A percentile compares a stretch with the other conserved stretches of the same genome.
These are phyloP conservation scores for Cordyceps tenuipes DNA, from an alignment of 2,329 filamentous ascomycete species.

Conservation along the genomic window DNA sequence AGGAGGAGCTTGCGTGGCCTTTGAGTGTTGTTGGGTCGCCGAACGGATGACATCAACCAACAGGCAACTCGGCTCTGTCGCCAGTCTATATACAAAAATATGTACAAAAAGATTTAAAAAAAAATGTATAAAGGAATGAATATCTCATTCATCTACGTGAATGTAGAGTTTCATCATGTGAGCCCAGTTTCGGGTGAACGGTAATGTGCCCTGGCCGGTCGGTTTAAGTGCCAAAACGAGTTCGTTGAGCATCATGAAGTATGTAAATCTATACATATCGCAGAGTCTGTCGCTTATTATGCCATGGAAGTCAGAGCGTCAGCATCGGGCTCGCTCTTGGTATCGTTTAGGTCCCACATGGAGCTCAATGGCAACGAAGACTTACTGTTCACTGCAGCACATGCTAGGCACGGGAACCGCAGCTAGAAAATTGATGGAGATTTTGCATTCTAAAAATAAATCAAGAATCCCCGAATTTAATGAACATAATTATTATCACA, in stretches of 20 bases:
- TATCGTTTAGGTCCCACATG: slow-evolving; percentile 12
- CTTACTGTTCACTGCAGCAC: background rate
- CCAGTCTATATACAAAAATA: background rate
- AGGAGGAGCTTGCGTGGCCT: slow-evolving; percentile 13
- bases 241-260: too few species aligned
- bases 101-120: too few species aligned
- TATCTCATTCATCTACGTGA: background rate
- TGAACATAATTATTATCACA: too few species aligned
- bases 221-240: too few species aligned
- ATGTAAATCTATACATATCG: too few species aligned
- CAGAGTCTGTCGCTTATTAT: background rate
- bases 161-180: background rate
- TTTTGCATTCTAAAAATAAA: too few species aligned
- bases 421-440: too few species aligned
- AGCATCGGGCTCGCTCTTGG: slow-evolving; percentile 11
- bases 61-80: background rate
- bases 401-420: too few species aligned
- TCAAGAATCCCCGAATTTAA: too few species aligned
- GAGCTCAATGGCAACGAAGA: background rate
- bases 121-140: background rate
- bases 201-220: too few species aligned
- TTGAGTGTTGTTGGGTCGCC: background rate
- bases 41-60: background rate
- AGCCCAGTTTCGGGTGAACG: background rate
- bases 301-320: background rate